Percentiles rank a stretch among this genome's conserved stretches.
Conservation (phyloP, 805 yeast species). For the Candida boleticola region DNA sequence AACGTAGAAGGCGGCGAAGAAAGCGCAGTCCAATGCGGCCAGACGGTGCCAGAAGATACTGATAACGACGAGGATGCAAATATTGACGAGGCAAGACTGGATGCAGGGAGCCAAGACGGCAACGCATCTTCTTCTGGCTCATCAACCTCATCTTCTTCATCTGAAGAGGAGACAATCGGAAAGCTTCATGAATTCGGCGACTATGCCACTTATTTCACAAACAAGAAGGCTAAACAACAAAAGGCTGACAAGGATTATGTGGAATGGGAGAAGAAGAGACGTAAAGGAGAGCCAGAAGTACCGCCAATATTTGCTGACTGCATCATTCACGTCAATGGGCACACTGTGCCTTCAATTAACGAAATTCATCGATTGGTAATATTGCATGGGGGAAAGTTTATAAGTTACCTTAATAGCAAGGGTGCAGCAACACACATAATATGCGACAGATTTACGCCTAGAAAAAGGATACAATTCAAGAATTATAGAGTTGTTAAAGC, state of each 20-base stretch:
- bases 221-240: slow-evolving; percentile 64
- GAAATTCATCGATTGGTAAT: slow-evolving; percentile 71
- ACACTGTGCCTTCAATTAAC: slow-evolving; percentile 76
- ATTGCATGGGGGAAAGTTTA: slow-evolving; percentile 75
- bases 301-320: slow-evolving; percentile 59
- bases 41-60: background rate
- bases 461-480: slow-evolving; percentile 63
- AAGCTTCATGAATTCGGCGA: slow-evolving; percentile 58
- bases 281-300: slow-evolving; percentile 15
- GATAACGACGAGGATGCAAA: slow-evolving; percentile 1
- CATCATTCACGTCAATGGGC: slow-evolving; percentile 80
- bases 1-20: background rate
- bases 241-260: slow-evolving; percentile 49
- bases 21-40: background rate
- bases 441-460: slow-evolving; percentile 75
- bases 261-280: slow-evolving; percentile 46
- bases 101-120: too few relatives aligned
- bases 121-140: too few relatives aligned
- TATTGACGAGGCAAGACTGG: background rate
- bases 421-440: slow-evolving; percentile 80
- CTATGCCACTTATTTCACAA: slow-evolving; percentile 59
- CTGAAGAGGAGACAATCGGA: slow-evolving; percentile 17
- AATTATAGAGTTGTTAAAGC: slow-evolving; percentile 78
- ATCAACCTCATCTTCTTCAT: background rate
- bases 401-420: slow-evolving; percentile 68